Percentiles rank a stretch among this genome's conserved stretches.
These are phyloP conservation scores for Colletotrichum brevisporum DNA, from an alignment of 2,329 filamentous ascomycete species.

Conservation along the genomic window DNA sequence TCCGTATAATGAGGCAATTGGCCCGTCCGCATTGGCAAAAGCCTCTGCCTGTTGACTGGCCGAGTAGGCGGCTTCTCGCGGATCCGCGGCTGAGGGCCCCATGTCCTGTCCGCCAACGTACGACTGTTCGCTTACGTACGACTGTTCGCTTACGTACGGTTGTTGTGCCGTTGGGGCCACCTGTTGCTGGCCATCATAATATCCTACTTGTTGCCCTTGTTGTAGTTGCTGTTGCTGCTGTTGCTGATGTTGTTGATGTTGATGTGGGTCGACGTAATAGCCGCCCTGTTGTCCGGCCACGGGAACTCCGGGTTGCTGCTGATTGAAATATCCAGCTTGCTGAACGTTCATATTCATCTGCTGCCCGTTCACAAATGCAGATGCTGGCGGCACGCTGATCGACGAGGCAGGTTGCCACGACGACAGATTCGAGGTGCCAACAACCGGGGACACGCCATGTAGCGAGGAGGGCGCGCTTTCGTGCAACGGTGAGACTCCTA, in stretches of 20 bases:
- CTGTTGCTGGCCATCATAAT: not conserved
- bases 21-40: slow-evolving; percentile 1
- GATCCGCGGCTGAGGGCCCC: not conserved
- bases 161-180: not conserved
- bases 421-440: slow-evolving; percentile 8
- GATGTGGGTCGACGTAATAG: slow-evolving; percentile 17
- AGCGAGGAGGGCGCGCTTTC: slow-evolving; percentile 23
- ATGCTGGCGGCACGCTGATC: slow-evolving; percentile 20
- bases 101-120: not conserved
- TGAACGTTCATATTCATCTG: not conserved
- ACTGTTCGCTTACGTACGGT: not conserved
- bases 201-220: slow-evolving; percentile 9
- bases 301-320: not conserved
- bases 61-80: not conserved
- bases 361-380: slow-evolving; percentile 16
- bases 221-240: not conserved
- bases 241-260: slow-evolving; percentile 11
- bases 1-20: slow-evolving; percentile 15
- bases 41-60: slow-evolving; percentile 1
- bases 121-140: not conserved
- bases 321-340: slow-evolving; percentile 16
- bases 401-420: slow-evolving; percentile 20
- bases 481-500: slow-evolving; percentile 12
- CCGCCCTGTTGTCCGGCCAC: slow-evolving; percentile 12
- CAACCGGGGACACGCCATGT: slow-evolving; percentile 18